A percentile compares a stretch with the other conserved stretches of the same genome.
phyloP scores from a whole-genome alignment of 2,329 filamentous ascomycete species.

The Diaporthe ilicicola region DNA sequence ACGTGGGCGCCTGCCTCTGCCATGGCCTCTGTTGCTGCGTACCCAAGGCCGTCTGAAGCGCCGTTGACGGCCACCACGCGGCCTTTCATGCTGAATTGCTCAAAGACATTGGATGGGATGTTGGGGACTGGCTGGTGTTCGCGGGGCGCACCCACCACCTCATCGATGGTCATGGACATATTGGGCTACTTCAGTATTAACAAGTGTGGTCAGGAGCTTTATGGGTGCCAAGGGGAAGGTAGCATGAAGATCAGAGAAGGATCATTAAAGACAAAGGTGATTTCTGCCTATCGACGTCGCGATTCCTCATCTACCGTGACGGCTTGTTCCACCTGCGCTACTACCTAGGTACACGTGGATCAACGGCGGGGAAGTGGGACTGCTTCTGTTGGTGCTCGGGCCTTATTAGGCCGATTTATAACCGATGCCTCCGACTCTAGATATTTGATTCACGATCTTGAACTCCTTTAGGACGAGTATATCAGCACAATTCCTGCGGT shows the following conservation, averaged over 20 bases:
- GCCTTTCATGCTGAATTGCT: constrained; percentile 52
- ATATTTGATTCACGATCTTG: not conserved
- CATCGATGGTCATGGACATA: constrained; percentile 50
- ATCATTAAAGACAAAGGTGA: not conserved
- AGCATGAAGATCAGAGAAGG: not conserved
- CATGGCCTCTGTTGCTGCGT: constrained; percentile 53
- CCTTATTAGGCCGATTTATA: not conserved
- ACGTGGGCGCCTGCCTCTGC: constrained; percentile 54
- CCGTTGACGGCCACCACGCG: constrained; percentile 55
- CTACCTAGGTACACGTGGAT: not conserved
- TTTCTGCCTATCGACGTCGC: not conserved
- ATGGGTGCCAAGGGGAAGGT: too few species aligned
- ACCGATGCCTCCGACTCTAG: not conserved
- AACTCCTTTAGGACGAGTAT: not conserved
- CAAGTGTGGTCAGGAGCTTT: not conserved
- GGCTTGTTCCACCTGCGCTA: not conserved
- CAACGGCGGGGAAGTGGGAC: constrained; percentile 13
- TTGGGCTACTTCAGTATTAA: constrained; percentile 30
- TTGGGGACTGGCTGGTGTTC: constrained; percentile 49
- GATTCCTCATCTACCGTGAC: not conserved
- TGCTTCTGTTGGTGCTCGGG: not conserved
- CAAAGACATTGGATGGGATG: constrained; percentile 51
- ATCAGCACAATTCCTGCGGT: too few species aligned
- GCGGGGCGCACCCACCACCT: constrained; percentile 43
- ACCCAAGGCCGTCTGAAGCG: constrained; percentile 55